phyloP scores from a whole-genome alignment of 1,284 basidiomycete species.

The Cutaneotrichosporon sp. region DNA sequence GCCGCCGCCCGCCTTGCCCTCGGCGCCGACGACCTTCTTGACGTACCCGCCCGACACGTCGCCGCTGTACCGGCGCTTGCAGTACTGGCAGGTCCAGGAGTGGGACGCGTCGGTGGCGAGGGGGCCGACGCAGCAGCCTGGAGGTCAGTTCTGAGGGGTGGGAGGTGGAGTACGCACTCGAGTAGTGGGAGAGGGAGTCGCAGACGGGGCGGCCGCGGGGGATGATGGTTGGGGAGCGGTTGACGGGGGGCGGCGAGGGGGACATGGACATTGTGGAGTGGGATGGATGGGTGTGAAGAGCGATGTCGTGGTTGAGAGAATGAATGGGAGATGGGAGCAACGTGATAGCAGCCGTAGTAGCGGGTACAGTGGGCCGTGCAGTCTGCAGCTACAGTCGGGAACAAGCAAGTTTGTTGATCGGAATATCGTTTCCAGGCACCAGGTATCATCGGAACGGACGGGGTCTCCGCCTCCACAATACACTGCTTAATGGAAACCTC shows the following conservation, averaged over 20 bases:
- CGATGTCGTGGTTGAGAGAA: not conserved
- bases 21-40: not conserved
- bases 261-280: not conserved
- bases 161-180: not conserved
- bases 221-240: not conserved
- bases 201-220: not conserved
- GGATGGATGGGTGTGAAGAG: not conserved
- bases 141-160: not conserved
- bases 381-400: too few relatives aligned
- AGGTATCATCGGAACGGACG: too few relatives aligned
- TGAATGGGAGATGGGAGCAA: too few relatives aligned
- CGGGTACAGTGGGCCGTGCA: too few relatives aligned
- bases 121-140: not conserved
- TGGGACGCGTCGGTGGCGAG: not conserved
- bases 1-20: too few relatives aligned
- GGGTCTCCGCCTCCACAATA: too few relatives aligned
- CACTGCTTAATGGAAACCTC: too few relatives aligned
- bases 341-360: too few relatives aligned
- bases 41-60: not conserved
- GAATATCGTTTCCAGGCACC: too few relatives aligned
- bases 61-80: not conserved
- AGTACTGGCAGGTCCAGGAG: slow-evolving; percentile 3
- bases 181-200: not conserved
- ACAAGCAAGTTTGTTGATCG: too few relatives aligned
- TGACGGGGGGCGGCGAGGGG: not conserved